A percentile compares a stretch with the other conserved stretches of the same genome.
These are phyloP conservation scores for Diaporthe helianthi DNA, from an alignment of 2,329 filamentous ascomycete genomes.

Conservation along the genomic window DNA sequence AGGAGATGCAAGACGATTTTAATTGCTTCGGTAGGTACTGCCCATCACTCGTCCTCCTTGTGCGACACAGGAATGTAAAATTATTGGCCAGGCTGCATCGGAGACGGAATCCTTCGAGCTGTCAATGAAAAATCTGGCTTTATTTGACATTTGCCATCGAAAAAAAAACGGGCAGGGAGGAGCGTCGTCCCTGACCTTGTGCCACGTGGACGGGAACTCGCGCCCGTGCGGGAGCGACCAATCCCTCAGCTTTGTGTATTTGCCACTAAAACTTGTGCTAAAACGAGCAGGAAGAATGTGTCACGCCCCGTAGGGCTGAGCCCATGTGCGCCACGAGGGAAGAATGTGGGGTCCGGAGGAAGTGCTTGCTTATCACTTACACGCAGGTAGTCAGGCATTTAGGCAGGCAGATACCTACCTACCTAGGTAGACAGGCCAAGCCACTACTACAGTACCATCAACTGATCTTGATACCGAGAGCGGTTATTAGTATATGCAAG, in stretches of 20 bases:
- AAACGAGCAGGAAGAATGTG: background rate
- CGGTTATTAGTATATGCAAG: background rate
- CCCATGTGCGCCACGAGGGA: slow-evolving; percentile 2
- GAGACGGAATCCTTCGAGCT: background rate
- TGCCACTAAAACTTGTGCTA: background rate
- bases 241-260: background rate
- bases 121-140: too few species aligned
- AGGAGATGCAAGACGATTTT: background rate
- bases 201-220: slow-evolving; percentile 7
- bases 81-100: background rate
- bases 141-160: background rate
- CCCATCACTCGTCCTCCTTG: background rate
- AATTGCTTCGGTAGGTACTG: too few species aligned
- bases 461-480: background rate
- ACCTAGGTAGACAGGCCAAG: too few species aligned
- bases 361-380: background rate
- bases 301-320: slow-evolving; percentile 10
- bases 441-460: background rate
- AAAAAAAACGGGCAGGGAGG: background rate
- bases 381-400: too few species aligned
- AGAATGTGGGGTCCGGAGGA: slow-evolving; percentile 20
- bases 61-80: background rate
- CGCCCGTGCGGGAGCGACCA: background rate
- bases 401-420: too few species aligned
- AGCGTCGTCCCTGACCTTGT: background rate